These are phyloP conservation scores for Aspergillus luchuensis DNA, from an alignment of 2,329 filamentous ascomycete genomes.

Conservation along the genomic window DNA sequence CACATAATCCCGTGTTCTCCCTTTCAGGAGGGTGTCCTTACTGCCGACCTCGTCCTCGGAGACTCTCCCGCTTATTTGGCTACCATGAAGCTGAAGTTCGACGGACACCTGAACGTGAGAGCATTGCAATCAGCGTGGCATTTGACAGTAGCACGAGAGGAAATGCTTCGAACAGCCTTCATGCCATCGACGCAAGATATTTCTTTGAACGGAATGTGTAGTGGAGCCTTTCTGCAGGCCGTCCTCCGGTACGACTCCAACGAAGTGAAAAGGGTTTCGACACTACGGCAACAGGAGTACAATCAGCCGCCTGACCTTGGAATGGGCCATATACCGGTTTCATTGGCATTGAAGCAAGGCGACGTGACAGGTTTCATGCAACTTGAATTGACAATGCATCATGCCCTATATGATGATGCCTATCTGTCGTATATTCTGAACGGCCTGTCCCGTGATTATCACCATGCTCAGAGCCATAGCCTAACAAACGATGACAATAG, in stretches of 20 bases:
- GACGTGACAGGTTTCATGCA: not conserved
- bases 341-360: not conserved
- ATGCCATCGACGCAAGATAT: not conserved
- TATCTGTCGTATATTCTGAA: slow-evolving; percentile 5
- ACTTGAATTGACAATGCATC: slow-evolving; percentile 5
- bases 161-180: slow-evolving; percentile 13
- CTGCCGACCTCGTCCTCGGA: not conserved
- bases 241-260: not conserved
- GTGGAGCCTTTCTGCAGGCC: slow-evolving; percentile 8
- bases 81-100: not conserved
- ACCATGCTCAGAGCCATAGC: not conserved
- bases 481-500: too few relatives aligned
- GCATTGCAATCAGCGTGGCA: not conserved
- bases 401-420: slow-evolving; percentile 11
- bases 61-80: not conserved
- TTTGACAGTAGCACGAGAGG: not conserved
- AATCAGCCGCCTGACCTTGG: not conserved
- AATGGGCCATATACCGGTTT: slow-evolving; percentile 1
- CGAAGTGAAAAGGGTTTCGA: slow-evolving; percentile 3
- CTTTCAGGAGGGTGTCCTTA: slow-evolving; percentile 11
- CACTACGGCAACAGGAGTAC: not conserved
- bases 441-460: not conserved
- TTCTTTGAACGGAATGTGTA: not conserved
- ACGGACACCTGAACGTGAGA: not conserved
- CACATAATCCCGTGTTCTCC: slow-evolving; percentile 6